Evolutionary conservation across 495 filamentous ascomycete species (phyloP).

Genomic region (Penicillium cinerascens): DNA sequence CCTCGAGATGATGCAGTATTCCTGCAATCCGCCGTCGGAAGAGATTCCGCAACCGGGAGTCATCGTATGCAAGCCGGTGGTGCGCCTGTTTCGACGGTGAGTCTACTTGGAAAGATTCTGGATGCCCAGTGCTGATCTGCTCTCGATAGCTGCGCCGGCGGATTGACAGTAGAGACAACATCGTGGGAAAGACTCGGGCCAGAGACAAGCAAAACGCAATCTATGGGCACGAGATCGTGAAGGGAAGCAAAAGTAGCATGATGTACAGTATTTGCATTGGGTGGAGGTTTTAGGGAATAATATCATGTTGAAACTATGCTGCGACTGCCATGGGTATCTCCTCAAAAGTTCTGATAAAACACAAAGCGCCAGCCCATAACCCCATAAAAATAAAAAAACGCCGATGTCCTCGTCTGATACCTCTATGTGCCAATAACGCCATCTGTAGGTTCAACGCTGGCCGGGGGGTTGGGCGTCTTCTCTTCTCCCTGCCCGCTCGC

Average conservation of each 20-base stretch:
- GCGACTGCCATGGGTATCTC: conserved; percentile 37
- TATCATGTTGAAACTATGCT: conserved; percentile 14
- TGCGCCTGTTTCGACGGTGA: conserved; percentile 77
- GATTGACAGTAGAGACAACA: conserved; percentile 79
- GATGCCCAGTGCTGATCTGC: neutral
- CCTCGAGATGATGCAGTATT: conserved; percentile 77
- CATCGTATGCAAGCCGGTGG: conserved; percentile 68
- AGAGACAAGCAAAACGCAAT: conserved; percentile 24
- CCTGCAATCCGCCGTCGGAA: conserved; percentile 60
- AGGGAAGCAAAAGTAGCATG: neutral
- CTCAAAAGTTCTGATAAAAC: conserved; percentile 25
- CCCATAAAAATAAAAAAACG: conserved; percentile 25
- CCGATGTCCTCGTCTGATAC: conserved; percentile 13
- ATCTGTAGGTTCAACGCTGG: conserved; percentile 27
- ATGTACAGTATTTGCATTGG: conserved; percentile 19
- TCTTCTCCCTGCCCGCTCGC: conserved; percentile 30
- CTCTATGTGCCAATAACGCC: conserved; percentile 27
- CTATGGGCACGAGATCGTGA: conserved; percentile 3
- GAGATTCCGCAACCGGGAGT: conserved; percentile 51
- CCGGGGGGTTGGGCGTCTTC: conserved; percentile 25
- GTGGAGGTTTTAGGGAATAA: conserved; percentile 22
- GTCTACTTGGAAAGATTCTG: conserved; percentile 17
- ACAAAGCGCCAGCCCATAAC: conserved; percentile 20
- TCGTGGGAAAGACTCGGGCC: conserved; percentile 58
- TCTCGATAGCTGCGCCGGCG: conserved; percentile 62